Evolutionary conservation across 2,329 filamentous ascomycete genomes (phyloP).

Genomic region (Raffaelea deltoideospora): DNA sequence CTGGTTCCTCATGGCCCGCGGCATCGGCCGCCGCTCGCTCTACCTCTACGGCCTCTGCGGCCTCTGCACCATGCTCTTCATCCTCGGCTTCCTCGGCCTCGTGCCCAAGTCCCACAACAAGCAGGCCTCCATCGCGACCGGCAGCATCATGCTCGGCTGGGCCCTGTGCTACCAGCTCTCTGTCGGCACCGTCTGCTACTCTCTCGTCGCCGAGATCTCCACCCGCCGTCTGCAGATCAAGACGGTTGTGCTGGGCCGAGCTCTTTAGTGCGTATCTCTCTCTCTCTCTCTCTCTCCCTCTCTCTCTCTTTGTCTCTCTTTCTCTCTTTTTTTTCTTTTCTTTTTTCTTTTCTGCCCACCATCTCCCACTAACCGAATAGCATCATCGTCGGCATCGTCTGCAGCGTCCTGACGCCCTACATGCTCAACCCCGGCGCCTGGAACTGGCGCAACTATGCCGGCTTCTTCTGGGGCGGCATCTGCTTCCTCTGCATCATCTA

Average conservation of each 20-base stretch:
- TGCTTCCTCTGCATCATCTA: constrained; percentile 73
- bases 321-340: background rate
- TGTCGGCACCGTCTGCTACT: constrained; percentile 82
- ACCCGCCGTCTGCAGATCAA: constrained; percentile 78
- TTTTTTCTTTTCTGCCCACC: background rate
- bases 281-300: background rate
- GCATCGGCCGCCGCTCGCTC: constrained; percentile 59
- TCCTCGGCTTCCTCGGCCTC: constrained; percentile 72
- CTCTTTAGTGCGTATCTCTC: constrained; percentile 5
- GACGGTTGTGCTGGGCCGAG: constrained; percentile 34
- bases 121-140: constrained; percentile 57
- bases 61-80: constrained; percentile 60
- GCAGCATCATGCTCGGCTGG: constrained; percentile 74
- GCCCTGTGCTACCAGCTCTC: constrained; percentile 73
- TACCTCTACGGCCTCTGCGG: constrained; percentile 63
- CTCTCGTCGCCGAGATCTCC: constrained; percentile 71
- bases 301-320: background rate
- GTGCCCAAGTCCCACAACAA: constrained; percentile 44
- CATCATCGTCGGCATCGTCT: constrained; percentile 71
- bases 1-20: constrained; percentile 64
- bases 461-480: constrained; percentile 77
- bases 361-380: constrained; percentile 1
- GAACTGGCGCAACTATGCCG: constrained; percentile 78
- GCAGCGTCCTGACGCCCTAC: constrained; percentile 70
- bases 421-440: constrained; percentile 82